Conservation (phyloP, 192 early-diverging fungal genomes). For the Chytriomyces confervae region DNA sequence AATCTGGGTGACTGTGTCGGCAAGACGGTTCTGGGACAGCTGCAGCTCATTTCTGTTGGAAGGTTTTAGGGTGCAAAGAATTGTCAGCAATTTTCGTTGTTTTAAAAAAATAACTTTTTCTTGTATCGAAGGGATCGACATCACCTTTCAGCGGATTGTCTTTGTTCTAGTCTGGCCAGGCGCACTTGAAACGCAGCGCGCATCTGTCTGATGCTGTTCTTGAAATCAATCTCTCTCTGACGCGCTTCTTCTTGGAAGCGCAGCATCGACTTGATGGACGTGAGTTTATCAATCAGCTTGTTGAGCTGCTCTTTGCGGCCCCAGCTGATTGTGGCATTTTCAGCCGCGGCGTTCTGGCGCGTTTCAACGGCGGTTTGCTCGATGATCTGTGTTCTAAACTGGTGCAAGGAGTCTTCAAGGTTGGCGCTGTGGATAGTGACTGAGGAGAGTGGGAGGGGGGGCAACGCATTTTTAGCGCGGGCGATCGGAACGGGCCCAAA, state of each 20-base stretch:
- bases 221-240: conserved; percentile 12
- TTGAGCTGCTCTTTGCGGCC: conserved; percentile 18
- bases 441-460: neutral
- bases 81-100: neutral
- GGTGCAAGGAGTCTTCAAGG: conserved; percentile 18
- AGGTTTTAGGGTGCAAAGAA: neutral
- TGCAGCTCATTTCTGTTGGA: conserved; percentile 13
- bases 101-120: neutral
- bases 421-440: conserved; percentile 23
- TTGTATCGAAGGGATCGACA: neutral
- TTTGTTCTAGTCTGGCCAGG: conserved; percentile 8
- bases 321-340: conserved; percentile 14
- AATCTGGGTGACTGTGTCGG: conserved; percentile 14
- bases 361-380: conserved; percentile 15
- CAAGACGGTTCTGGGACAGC: conserved; percentile 16
- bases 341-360: conserved; percentile 17
- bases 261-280: conserved; percentile 15
- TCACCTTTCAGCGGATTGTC: conserved; percentile 22
- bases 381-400: conserved; percentile 9
- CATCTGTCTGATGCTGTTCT: conserved; percentile 17
- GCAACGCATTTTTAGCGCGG: neutral
- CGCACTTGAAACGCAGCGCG: conserved; percentile 19
- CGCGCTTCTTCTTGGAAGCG: conserved; percentile 21
- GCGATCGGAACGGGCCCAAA: neutral
- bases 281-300: conserved; percentile 20